Conservation (phyloP, 208 protist genomes). For the Vickermania ingenoplastis region DNA sequence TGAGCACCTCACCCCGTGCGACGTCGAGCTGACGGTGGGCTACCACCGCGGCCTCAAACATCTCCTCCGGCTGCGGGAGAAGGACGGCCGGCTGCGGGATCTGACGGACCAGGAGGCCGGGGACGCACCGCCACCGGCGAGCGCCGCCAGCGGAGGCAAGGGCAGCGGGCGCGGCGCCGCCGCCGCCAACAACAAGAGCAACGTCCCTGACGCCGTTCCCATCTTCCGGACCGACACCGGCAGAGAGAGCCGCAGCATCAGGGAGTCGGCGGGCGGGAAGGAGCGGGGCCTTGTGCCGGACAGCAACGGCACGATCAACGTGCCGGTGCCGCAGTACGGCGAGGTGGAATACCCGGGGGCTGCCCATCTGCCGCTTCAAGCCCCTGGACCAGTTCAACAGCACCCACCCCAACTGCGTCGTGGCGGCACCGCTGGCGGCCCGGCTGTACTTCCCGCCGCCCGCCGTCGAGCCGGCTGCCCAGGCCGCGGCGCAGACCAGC, state of each 20-base stretch:
- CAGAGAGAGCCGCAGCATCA: slow-evolving; percentile 5
- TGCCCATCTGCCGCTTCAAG: slow-evolving; percentile 36
- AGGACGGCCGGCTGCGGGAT: slow-evolving; percentile 25
- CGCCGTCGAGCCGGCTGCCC: neutral
- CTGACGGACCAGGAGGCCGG: slow-evolving; percentile 13
- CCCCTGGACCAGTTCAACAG: slow-evolving; percentile 52
- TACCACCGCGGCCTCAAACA: slow-evolving; percentile 68
- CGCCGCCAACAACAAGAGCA: neutral
- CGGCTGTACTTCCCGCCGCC: slow-evolving; percentile 24
- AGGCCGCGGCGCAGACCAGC: neutral
- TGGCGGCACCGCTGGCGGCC: slow-evolving; percentile 14
- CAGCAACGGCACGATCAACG: neutral
- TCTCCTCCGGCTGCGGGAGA: slow-evolving; percentile 47
- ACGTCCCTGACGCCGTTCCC: neutral
- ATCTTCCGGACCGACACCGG: neutral
- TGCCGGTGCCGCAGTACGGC: slow-evolving; percentile 16
- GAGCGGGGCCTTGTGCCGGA: slow-evolving; percentile 5
- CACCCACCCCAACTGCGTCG: slow-evolving; percentile 24
- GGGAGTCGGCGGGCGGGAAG: neutral
- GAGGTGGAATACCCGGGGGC: slow-evolving; percentile 52
- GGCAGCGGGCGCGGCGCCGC: slow-evolving; percentile 11
- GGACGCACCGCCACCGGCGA: slow-evolving; percentile 9
- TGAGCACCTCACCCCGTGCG: slow-evolving; percentile 40
- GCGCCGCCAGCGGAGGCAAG: slow-evolving; percentile 34
- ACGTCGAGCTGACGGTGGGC: slow-evolving; percentile 26